Evolutionary conservation across 2,329 filamentous ascomycete genomes (phyloP), one percentile per base, ranked within the genome.

Genomic region (Neurospora sp.): DNA sequence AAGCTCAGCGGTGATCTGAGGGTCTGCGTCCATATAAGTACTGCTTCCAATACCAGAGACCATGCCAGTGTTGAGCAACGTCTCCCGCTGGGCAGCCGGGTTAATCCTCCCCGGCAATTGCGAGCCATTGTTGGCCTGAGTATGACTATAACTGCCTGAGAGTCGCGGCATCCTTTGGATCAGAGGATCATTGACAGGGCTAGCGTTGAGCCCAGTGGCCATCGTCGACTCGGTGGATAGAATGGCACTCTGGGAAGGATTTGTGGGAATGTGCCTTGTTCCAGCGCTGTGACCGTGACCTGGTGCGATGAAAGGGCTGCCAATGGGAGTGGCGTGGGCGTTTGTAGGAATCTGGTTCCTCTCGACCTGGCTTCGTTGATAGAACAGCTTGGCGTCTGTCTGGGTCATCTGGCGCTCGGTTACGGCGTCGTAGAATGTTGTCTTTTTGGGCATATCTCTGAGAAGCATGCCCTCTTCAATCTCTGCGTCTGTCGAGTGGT

Each of bases 401-500:
- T 97, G 93, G 77, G 91, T 96, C 89, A 97, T 91, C 77, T 95
- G 92, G 76, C 96, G 96, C 81, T 99, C 96, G 68, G 92, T 92
- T 68, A 95, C 91, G 77, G 95, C 93, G 80, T 97, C 94, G 81
- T 97, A 97, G 78, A 93, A 96, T 23, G 94, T 92, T 8, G 93
- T 97, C 78, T 90, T 90, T 71, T 85, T 85, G 40, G 87, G 87
- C 68, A 87, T 78, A 76, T 90, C 88, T 72, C 88, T 83, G 28
- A 83, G 82, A 10, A 90, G 82, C 83, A 90, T 87, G 69, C 87
- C 87, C 38, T 87, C 85, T 69, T 84, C 78, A 41, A 83, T 77
- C 15, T 78, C 78, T 1, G 68, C 33, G 19, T 72, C 72, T 40
- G 67, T 41, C 23, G 67, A 37, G 41, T 67, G 68, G 46, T 36